These are phyloP conservation scores for Hypocreales sp. DNA, from an alignment of 2,329 filamentous ascomycete genomes.

Conservation along the genomic window DNA sequence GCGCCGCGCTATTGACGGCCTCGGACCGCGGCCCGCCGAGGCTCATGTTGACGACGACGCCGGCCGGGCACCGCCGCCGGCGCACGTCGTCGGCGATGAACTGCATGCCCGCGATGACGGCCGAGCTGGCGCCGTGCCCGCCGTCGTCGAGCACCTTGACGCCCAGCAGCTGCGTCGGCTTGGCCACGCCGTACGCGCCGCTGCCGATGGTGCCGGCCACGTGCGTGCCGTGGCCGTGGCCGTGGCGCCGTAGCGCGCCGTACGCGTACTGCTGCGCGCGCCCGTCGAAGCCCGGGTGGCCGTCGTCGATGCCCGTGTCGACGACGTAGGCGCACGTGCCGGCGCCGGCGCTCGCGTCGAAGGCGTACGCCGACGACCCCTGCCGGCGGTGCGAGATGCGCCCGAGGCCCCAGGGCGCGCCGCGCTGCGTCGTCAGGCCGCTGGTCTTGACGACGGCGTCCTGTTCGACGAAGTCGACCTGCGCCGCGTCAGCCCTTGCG, in stretches of 20 bases:
- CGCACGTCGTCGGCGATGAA: conserved; percentile 8
- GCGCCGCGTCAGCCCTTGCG: not conserved
- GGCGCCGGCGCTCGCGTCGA: conserved; percentile 13
- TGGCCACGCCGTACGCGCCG: conserved; percentile 7
- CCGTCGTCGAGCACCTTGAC: conserved; percentile 1
- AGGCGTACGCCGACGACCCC: conserved; percentile 12
- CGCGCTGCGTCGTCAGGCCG: conserved; percentile 8
- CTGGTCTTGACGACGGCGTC: conserved; percentile 11
- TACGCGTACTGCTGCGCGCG: conserved; percentile 9
- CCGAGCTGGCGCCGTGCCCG: not conserved
- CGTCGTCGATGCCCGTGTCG: conserved; percentile 1
- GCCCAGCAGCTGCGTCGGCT: conserved; percentile 1
- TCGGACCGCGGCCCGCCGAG: conserved; percentile 17
- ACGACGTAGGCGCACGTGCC: conserved; percentile 2
- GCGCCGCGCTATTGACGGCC: conserved; percentile 21
- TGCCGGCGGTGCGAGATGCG: conserved; percentile 7
- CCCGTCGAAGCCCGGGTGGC: conserved; percentile 7
- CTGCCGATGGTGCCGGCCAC: conserved; percentile 9
- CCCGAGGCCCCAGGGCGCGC: conserved; percentile 10
- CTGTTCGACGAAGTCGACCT: conserved; percentile 16
- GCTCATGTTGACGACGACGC: conserved; percentile 25
- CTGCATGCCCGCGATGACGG: conserved; percentile 2
- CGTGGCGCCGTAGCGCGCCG: too few relatives aligned
- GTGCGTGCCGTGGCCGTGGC: conserved; percentile 20
- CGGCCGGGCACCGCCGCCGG: conserved; percentile 6